These are phyloP conservation scores for Chaetoceros muelleri DNA, from an alignment of 108 stramenopile genomes.

Conservation along the genomic window DNA sequence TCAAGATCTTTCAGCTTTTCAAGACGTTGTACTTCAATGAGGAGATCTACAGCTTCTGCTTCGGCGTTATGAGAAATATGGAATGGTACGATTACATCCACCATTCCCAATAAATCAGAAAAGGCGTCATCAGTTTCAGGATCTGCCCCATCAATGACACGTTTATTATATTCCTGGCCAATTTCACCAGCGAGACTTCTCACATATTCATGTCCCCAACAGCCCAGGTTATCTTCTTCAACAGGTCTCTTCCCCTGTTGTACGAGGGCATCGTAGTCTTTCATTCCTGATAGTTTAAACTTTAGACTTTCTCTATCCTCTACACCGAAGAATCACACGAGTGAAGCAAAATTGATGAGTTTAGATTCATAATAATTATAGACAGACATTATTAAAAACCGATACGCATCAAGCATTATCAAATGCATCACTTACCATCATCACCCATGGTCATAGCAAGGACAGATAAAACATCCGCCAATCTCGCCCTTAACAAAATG, in stretches of 20 bases:
- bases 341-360: neutral
- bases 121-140: conserved; percentile 66
- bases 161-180: conserved; percentile 89
- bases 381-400: too few species aligned
- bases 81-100: conserved; percentile 96
- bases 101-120: conserved; percentile 77
- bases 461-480: conserved; percentile 94
- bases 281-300: conserved; percentile 84
- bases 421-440: conserved; percentile 40
- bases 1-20: conserved; percentile 65
- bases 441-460: conserved; percentile 96
- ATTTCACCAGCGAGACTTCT: conserved; percentile 94
- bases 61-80: conserved; percentile 96
- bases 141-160: conserved; percentile 60
- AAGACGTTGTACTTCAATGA: conserved; percentile 93
- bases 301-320: conserved; percentile 83
- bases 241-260: conserved; percentile 22
- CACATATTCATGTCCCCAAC: conserved; percentile 98
- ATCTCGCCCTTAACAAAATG: conserved; percentile 51
- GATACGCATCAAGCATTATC: too few species aligned
- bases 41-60: conserved; percentile 97
- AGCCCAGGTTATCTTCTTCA: conserved; percentile 74
- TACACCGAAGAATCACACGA: conserved; percentile 5
- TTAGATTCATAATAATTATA: neutral
- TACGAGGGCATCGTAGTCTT: conserved; percentile 55